Conservation (phyloP, 73 alveolate species). For the Diophrys appendiculata region DNA sequence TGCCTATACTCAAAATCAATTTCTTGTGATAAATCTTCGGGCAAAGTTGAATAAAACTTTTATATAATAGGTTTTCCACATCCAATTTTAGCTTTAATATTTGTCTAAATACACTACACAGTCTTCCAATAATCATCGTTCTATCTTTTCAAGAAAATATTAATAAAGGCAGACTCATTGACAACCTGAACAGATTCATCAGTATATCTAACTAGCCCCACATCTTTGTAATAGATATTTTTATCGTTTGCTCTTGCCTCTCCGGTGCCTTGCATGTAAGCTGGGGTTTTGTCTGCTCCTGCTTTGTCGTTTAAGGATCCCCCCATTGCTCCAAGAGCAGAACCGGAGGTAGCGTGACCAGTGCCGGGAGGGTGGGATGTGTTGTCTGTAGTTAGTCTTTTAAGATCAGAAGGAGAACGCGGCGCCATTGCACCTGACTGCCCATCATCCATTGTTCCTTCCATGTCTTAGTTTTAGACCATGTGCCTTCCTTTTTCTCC, state of each 20-base stretch:
- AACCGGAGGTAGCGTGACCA: no score
- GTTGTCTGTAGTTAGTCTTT: no score
- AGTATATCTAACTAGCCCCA: conserved; percentile 37
- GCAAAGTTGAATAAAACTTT: conserved; percentile 3
- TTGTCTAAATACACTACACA: conserved; percentile 6
- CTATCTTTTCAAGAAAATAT: background rate
- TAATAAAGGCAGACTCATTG: conserved; percentile 8
- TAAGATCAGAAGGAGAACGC: no score
- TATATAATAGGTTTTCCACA: background rate
- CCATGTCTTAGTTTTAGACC: no score
- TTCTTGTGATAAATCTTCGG: background rate
- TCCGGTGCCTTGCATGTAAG: background rate
- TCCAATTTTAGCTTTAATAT: conserved; percentile 15
- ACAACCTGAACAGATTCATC: conserved; percentile 19
- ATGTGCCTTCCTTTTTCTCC: no score
- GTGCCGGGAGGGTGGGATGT: no score
- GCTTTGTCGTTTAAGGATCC: background rate
- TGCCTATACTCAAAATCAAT: background rate
- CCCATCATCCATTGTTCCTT: no score
- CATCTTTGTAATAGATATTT: conserved; percentile 52
- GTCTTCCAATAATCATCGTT: conserved; percentile 8
- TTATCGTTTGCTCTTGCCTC: conserved; percentile 18
- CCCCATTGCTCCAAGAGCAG: background rate
- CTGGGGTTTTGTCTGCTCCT: background rate
- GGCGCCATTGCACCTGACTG: no score